A percentile compares a stretch with the other conserved stretches of the same genome.
Conservation (phyloP, 176 grass and related monocot species). For the Oryza officinalis region DNA sequence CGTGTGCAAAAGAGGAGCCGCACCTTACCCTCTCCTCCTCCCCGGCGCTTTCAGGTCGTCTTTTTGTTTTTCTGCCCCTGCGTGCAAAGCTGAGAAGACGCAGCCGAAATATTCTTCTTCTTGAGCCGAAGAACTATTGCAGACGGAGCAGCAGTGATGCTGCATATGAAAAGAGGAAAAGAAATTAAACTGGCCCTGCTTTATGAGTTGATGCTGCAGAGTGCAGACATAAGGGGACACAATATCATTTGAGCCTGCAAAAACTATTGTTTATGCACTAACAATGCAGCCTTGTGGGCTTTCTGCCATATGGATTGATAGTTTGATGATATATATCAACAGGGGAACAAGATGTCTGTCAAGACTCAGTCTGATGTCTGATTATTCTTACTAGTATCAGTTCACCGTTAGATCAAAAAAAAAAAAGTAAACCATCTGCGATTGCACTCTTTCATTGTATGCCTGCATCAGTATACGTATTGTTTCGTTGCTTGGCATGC, state of each 20-base stretch:
- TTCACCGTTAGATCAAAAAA: neutral
- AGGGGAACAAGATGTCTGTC: neutral
- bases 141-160: neutral
- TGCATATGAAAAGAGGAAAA: neutral
- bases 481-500: too few relatives aligned
- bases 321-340: neutral
- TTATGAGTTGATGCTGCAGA: neutral
- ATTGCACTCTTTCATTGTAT: neutral
- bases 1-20: slow-evolving; percentile 50
- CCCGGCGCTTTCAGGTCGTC: slow-evolving; percentile 21
- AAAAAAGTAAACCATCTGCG: neutral
- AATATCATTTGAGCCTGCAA: neutral
- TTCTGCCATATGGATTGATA: neutral
- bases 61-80: slow-evolving; percentile 22
- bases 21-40: slow-evolving; percentile 33
- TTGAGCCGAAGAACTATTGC: neutral
- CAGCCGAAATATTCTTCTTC: slow-evolving; percentile 24
- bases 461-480: neutral
- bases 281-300: neutral
- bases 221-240: neutral
- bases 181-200: neutral
- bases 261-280: neutral
- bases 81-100: neutral
- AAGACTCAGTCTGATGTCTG: neutral
- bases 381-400: neutral